Evolutionary conservation across 2,329 filamentous ascomycete species (phyloP).

Genomic region (Penicillium vulpinum): DNA sequence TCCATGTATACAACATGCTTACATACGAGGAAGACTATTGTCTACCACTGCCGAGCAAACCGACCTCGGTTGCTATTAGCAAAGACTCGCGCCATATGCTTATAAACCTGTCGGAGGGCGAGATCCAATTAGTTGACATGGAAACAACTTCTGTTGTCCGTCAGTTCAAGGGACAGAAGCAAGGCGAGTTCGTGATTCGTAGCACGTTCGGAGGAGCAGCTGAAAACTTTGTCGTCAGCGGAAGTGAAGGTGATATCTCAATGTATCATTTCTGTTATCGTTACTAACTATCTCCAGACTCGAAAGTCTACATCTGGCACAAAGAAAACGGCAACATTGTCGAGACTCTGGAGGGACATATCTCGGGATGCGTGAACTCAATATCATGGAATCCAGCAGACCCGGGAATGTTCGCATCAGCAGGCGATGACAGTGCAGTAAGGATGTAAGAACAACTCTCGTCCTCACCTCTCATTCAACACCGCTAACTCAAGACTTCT

Average conservation of each 20-base stretch:
- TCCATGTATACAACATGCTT: slow-evolving; percentile 80
- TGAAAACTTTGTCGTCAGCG: slow-evolving; percentile 87
- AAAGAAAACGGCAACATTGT: slow-evolving; percentile 76
- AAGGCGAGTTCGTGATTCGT: slow-evolving; percentile 76
- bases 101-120: slow-evolving; percentile 75
- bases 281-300: slow-evolving; percentile 50
- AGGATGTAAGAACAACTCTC: slow-evolving; percentile 67
- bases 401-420: slow-evolving; percentile 82
- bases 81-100: slow-evolving; percentile 77
- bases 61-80: slow-evolving; percentile 80
- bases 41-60: slow-evolving; percentile 65
- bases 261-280: not conserved
- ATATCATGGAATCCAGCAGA: slow-evolving; percentile 86
- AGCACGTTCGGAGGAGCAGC: slow-evolving; percentile 84
- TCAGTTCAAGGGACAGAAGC: slow-evolving; percentile 72
- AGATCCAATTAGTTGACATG: slow-evolving; percentile 77
- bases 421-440: slow-evolving; percentile 81
- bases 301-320: slow-evolving; percentile 83
- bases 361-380: slow-evolving; percentile 75
- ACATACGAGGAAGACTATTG: slow-evolving; percentile 74
- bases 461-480: not conserved
- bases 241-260: slow-evolving; percentile 72
- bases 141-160: slow-evolving; percentile 69
- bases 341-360: slow-evolving; percentile 73
- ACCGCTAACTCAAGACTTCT: slow-evolving; percentile 7